Evolutionary conservation across 345 rosid genomes (phyloP).

Genomic region (Odontarrhena argentea): DNA sequence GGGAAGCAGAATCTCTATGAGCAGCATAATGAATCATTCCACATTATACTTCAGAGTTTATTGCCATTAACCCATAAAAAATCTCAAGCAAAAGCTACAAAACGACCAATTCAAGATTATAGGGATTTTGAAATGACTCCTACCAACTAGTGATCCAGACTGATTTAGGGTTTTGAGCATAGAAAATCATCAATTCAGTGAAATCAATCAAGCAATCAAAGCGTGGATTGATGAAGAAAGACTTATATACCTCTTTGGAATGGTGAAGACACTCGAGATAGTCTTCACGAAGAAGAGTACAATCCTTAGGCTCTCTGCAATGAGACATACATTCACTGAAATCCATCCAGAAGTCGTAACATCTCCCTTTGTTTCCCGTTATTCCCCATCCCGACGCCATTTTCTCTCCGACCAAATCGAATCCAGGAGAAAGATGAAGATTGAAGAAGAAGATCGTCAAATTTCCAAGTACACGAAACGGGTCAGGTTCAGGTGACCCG

Average conservation of each 20-base stretch:
- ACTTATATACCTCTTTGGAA: conserved; percentile 69
- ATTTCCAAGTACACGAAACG: neutral
- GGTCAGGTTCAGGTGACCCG: conserved; percentile 23
- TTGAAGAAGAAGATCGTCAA: neutral
- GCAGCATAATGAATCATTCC: too few relatives aligned
- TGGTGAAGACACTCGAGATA: conserved; percentile 97
- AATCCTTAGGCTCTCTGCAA: conserved; percentile 96
- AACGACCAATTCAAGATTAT: too few relatives aligned
- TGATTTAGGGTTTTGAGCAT: conserved; percentile 24
- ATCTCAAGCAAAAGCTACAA: too few relatives aligned
- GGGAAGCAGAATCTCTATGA: too few relatives aligned
- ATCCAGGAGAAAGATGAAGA: too few relatives aligned
- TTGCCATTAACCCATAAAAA: too few relatives aligned
- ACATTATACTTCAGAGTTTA: too few relatives aligned
- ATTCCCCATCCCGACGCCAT: conserved; percentile 99
- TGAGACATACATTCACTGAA: conserved; percentile 92
- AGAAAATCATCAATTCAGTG: neutral
- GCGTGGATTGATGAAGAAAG: neutral
- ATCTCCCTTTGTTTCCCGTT: conserved; percentile 88
- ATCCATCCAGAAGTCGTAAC: conserved; percentile 79
- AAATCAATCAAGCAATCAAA: neutral
- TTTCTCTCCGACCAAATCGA: conserved; percentile 46
- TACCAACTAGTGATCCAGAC: neutral
- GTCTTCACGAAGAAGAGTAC: conserved; percentile 83
- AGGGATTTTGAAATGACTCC: neutral